These are phyloP conservation scores for Penicillium sp. DNA, from an alignment of 2,329 filamentous ascomycete genomes.

Conservation along the genomic window DNA sequence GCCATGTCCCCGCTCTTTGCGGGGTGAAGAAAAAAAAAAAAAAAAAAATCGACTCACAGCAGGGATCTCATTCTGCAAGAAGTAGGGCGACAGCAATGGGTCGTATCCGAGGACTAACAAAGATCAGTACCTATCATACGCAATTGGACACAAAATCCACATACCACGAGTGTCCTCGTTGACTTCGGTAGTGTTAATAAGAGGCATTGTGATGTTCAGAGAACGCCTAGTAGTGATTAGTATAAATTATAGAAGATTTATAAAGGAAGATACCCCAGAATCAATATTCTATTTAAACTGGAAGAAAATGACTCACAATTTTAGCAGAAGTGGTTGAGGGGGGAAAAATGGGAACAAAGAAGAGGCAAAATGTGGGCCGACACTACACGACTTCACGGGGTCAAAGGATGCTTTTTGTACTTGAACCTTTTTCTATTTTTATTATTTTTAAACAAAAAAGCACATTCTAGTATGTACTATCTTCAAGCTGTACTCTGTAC, in stretches of 20 bases:
- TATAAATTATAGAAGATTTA: neutral
- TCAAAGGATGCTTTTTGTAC: neutral
- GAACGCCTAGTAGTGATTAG: slow-evolving; percentile 5
- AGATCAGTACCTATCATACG: neutral
- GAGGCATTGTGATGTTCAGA: slow-evolving; percentile 41
- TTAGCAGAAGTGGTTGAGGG: neutral
- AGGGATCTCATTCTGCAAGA: slow-evolving; percentile 83
- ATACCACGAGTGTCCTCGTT: slow-evolving; percentile 49
- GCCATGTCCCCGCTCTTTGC: slow-evolving; percentile 63
- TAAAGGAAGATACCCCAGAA: neutral
- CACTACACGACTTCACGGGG: neutral
- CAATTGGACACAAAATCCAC: slow-evolving; percentile 9
- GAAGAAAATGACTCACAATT: slow-evolving; percentile 4
- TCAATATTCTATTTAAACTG: neutral
- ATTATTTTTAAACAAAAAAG: neutral
- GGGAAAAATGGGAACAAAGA: neutral
- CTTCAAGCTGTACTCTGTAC: neutral
- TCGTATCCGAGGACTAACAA: slow-evolving; percentile 83
- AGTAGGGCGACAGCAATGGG: slow-evolving; percentile 82
- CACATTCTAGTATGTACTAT: neutral
- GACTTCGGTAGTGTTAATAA: slow-evolving; percentile 40
- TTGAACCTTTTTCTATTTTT: neutral
- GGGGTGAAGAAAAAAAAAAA: slow-evolving; percentile 54
- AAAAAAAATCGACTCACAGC: slow-evolving; percentile 56
- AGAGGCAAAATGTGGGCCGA: slow-evolving; percentile 7